Conservation (phyloP, 2,329 filamentous ascomycete genomes). For the Penicillium sp. region DNA sequence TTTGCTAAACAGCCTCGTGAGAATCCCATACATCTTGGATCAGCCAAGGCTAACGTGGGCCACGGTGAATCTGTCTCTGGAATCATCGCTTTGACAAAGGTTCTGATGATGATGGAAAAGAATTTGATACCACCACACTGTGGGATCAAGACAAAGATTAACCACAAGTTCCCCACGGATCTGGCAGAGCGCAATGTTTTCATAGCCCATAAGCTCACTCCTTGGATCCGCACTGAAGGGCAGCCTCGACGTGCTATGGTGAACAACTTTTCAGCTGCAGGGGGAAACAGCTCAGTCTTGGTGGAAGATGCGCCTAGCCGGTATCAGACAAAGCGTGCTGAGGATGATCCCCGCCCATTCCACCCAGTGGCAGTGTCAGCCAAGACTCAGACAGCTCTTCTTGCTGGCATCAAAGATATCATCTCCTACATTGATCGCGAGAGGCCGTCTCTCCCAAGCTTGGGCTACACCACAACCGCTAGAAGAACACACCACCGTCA, state of each 20-base stretch:
- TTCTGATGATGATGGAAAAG: conserved; percentile 65
- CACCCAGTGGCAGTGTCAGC: not conserved
- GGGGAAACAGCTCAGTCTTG: not conserved
- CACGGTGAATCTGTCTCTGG: conserved; percentile 46
- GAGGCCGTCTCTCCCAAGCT: conserved; percentile 48
- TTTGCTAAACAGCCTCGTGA: conserved; percentile 31
- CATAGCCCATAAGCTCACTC: not conserved
- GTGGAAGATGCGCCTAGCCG: not conserved
- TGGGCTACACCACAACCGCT: conserved; percentile 67
- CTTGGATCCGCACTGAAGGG: not conserved
- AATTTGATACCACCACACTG: conserved; percentile 65
- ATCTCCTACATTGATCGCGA: conserved; percentile 20
- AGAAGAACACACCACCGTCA: conserved; percentile 58
- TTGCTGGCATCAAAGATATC: too few relatives aligned
- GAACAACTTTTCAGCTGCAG: not conserved
- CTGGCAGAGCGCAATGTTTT: not conserved
- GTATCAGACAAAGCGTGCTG: not conserved
- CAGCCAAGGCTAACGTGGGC: conserved; percentile 43
- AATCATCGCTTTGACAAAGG: conserved; percentile 56
- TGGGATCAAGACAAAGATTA: conserved; percentile 60
- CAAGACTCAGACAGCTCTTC: too few relatives aligned
- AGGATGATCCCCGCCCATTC: not conserved
- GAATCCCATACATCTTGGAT: conserved; percentile 30
- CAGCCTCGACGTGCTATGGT: not conserved
- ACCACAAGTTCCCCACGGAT: conserved; percentile 45